Evolutionary conservation across 176 grass and related monocot genomes (phyloP), one percentile per base, ranked within the genome.

Genomic region (Phragmites australis): DNA sequence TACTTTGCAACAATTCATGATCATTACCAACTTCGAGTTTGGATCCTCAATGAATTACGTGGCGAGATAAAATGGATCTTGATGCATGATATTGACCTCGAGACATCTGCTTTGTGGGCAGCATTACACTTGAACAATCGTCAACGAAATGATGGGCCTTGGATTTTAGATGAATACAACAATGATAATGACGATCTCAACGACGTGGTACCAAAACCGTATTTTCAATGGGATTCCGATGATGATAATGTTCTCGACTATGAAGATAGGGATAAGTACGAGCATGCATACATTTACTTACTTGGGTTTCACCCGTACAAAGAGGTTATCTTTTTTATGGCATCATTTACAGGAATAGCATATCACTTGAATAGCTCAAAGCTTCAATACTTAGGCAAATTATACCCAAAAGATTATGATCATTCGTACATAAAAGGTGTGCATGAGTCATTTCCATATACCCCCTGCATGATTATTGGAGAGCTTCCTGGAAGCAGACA

Each of bases 291-390:
- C 3, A 47, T 61, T 45, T 16, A 21, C 39, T 48, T 81, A 8
- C 66, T 81, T 2, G 67, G 67, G 29, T 81, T 81, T 26, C 67
- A 81, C 13, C 66, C 67, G 2, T 71, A 71, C 25, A 81, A 58
- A 71, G 66, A 59, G 27, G 13, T 81, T 23, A 41, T 71, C n/a
- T 71, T 60, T 53, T 58, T 81, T 27, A 16, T n/a, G 54, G 30
- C 59, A 25, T n/a, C 41, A 16, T 70, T 41, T 27, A 22, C 31
- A 13, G 66, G 19, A 25, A 15, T 81, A n/a, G 67, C 79, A 9
- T 81, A 59, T 59, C 67, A 81, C 47, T 17, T 81, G 42, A 71
- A 81, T 60, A 61, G 51, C 67, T 71, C 67, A 1, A 81, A 71
- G 70, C 15, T 71, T 49, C 53, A 81, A 19, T 81, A 60, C 68